Percentiles rank a stretch among this genome's conserved stretches.
Conservation (phyloP, 345 rosid genomes). For the Capsella bursapastoris region DNA sequence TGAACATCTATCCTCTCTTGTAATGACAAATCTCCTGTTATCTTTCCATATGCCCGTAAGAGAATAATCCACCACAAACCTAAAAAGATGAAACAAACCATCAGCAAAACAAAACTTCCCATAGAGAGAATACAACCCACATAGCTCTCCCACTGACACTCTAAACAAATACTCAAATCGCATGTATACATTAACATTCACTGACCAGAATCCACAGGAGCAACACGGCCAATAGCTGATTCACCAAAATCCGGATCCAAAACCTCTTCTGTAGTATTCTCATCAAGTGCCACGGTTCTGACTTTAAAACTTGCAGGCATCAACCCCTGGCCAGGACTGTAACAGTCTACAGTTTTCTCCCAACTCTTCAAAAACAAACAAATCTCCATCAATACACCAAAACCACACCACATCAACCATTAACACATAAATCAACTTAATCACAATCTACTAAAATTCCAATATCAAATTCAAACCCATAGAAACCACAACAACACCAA, state of each 20-base stretch:
- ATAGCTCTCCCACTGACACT: background rate
- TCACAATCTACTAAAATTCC: background rate
- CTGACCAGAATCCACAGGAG: conserved; percentile 92
- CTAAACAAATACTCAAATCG: background rate
- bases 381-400: background rate
- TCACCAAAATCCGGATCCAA: conserved; percentile 94
- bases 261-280: conserved; percentile 71
- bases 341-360: conserved; percentile 96
- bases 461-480: background rate
- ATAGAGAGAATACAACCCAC: background rate
- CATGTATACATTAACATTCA: background rate
- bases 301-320: conserved; percentile 97
- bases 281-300: conserved; percentile 69
- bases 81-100: conserved; percentile 36
- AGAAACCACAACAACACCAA: background rate
- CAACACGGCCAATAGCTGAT: conserved; percentile 94
- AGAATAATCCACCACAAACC: conserved; percentile 96
- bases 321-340: conserved; percentile 91
- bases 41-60: conserved; percentile 81
- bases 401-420: background rate
- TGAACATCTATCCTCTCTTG: conserved; percentile 94
- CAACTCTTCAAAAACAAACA: conserved; percentile 60
- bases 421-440: background rate
- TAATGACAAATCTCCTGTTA: conserved; percentile 77
- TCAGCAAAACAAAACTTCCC: background rate